These are phyloP conservation scores for Xanthoceras sorbifolium DNA, from an alignment of 345 rosid genomes.

Conservation along the genomic window DNA sequence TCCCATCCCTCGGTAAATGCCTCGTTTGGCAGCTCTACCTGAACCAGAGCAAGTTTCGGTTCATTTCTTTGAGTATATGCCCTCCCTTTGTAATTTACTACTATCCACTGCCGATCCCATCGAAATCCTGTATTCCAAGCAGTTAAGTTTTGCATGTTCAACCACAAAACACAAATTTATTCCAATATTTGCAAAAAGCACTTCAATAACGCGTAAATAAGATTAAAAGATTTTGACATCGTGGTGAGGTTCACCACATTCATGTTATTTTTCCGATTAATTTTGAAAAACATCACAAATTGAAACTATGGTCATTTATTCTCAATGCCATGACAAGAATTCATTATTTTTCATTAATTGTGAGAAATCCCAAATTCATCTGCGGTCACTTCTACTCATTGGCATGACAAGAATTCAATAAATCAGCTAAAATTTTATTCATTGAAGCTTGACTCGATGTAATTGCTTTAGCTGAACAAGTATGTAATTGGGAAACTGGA, in stretches of 20 bases:
- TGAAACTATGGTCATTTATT: not conserved
- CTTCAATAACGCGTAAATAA: not conserved
- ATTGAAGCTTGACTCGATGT: not conserved
- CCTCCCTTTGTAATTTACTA: conserved; percentile 70
- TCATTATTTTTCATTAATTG: too few species aligned
- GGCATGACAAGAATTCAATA: conserved; percentile 6
- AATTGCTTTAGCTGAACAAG: not conserved
- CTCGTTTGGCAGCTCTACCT: conserved; percentile 56
- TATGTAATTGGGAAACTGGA: not conserved
- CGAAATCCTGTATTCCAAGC: conserved; percentile 55
- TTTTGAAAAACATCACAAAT: not conserved
- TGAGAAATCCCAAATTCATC: too few species aligned
- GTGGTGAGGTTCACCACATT: not conserved
- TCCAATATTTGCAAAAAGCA: not conserved
- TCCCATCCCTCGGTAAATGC: conserved; percentile 68
- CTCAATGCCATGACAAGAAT: not conserved
- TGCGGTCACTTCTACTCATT: too few species aligned
- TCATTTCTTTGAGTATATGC: conserved; percentile 86
- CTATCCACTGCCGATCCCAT: conserved; percentile 89
- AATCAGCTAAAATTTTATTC: not conserved
- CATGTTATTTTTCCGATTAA: not conserved
- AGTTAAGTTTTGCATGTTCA: not conserved
- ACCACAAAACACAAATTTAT: not conserved
- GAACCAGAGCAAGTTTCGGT: conserved; percentile 82
- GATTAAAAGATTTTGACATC: too few species aligned